phyloP scores from a whole-genome alignment of 352 stramenopile genomes.

The Globisporangium solare region DNA sequence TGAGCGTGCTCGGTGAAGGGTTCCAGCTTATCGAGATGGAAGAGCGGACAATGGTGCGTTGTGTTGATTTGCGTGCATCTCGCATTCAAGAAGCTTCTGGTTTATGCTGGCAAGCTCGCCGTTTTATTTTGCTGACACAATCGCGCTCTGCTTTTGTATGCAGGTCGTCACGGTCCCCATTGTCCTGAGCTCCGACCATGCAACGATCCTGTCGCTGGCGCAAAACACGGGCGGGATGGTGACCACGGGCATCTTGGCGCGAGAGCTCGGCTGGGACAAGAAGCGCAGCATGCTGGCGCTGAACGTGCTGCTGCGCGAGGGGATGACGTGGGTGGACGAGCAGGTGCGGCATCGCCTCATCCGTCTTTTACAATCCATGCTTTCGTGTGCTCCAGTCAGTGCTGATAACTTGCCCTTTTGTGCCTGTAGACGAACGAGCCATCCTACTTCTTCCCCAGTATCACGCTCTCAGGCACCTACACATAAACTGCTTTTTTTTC shows the following conservation, averaged over 20 bases:
- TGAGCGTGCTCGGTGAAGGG: constrained; percentile 91
- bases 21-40: constrained; percentile 94
- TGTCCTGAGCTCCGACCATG: constrained; percentile 94
- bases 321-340: constrained; percentile 96
- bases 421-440: constrained; percentile 41
- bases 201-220: constrained; percentile 88
- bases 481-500: constrained; percentile 33
- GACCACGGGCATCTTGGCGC: constrained; percentile 77
- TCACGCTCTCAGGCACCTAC: constrained; percentile 74
- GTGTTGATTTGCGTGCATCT: no score
- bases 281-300: constrained; percentile 91
- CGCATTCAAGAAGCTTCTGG: not conserved
- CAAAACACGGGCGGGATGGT: constrained; percentile 88
- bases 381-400: not conserved
- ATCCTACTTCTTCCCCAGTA: constrained; percentile 86
- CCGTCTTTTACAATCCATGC: not conserved
- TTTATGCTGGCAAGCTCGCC: no score
- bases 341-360: constrained; percentile 34
- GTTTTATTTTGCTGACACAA: no score
- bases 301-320: constrained; percentile 89
- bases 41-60: constrained; percentile 80
- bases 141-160: not conserved
- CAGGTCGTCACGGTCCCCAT: constrained; percentile 94
- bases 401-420: not conserved
- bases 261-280: constrained; percentile 84